These are phyloP conservation scores for Beauveria australis DNA, from an alignment of 2,329 filamentous ascomycete species.

Conservation along the genomic window DNA sequence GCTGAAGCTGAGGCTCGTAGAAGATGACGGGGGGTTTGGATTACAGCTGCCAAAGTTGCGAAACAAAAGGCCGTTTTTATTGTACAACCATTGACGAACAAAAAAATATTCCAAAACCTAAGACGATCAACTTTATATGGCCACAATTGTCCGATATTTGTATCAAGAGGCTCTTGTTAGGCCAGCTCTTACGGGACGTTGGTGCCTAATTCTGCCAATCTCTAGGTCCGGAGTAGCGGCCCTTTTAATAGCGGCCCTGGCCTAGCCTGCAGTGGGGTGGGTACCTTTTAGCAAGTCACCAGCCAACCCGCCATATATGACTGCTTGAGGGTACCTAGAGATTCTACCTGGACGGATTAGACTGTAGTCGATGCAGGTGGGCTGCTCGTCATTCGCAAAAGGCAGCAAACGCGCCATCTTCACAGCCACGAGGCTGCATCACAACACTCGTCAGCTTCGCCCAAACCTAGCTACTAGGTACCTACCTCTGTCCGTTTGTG, in stretches of 20 bases:
- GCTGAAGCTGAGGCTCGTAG: not conserved
- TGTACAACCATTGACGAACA: not conserved
- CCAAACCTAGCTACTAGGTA: too few species aligned
- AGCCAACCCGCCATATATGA: too few species aligned
- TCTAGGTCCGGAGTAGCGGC: not conserved
- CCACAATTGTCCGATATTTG: not conserved
- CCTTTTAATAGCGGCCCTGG: too few species aligned
- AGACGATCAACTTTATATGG: not conserved
- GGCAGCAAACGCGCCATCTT: not conserved
- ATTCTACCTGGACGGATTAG: too few species aligned
- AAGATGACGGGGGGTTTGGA: too few species aligned
- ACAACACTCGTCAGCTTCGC: not conserved
- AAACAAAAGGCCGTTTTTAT: not conserved
- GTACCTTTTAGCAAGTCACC: too few species aligned
- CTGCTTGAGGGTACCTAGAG: too few species aligned
- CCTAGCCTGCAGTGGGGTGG: too few species aligned
- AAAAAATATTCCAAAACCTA: not conserved
- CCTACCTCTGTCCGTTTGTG: too few species aligned
- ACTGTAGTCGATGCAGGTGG: not conserved
- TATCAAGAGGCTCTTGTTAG: not conserved
- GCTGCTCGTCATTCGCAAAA: not conserved
- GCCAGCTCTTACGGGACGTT: too few species aligned
- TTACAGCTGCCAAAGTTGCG: not conserved
- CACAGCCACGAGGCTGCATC: not conserved
- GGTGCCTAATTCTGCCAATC: not conserved